phyloP scores from a whole-genome alignment of 805 yeast genomes.

The Candida sanyiensis region DNA sequence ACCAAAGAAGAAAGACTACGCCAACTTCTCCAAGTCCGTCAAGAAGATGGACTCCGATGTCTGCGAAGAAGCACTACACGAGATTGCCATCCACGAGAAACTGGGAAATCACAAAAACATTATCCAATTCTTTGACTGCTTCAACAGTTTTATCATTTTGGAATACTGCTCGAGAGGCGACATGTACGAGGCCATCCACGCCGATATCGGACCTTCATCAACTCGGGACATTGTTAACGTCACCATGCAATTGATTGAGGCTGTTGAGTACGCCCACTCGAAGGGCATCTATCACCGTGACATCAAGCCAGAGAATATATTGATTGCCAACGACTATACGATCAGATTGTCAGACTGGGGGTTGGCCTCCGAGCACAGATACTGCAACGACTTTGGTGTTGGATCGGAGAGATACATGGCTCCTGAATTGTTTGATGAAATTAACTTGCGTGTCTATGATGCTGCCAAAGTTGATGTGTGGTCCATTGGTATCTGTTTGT shows the following conservation, averaged over 20 bases:
- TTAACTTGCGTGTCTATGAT: conserved; percentile 53
- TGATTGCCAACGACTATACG: conserved; percentile 48
- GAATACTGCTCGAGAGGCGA: conserved; percentile 89
- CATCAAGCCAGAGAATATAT: conserved; percentile 73
- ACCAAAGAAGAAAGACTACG: conserved; percentile 23
- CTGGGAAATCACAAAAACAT: conserved; percentile 55
- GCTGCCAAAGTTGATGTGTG: conserved; percentile 83
- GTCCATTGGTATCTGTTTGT: conserved; percentile 80
- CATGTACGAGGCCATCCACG: conserved; percentile 70
- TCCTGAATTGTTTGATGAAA: conserved; percentile 75
- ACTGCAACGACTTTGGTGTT: conserved; percentile 71
- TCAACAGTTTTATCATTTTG: conserved; percentile 65
- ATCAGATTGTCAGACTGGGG: conserved; percentile 76
- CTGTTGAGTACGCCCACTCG: conserved; percentile 69
- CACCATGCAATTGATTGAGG: conserved; percentile 58
- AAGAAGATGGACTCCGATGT: conserved; percentile 34
- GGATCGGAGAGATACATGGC: conserved; percentile 95
- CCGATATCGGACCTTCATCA: conserved; percentile 49
- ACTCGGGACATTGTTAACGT: conserved; percentile 46
- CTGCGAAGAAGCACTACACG: conserved; percentile 59
- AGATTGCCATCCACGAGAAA: conserved; percentile 57
- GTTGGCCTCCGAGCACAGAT: conserved; percentile 45
- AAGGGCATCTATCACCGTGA: conserved; percentile 75
- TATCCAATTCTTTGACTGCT: conserved; percentile 53
- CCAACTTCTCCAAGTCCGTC: conserved; percentile 32